Evolutionary conservation across 2,329 filamentous ascomycete species (phyloP).

Genomic region (Monilinia aucupariae): DNA sequence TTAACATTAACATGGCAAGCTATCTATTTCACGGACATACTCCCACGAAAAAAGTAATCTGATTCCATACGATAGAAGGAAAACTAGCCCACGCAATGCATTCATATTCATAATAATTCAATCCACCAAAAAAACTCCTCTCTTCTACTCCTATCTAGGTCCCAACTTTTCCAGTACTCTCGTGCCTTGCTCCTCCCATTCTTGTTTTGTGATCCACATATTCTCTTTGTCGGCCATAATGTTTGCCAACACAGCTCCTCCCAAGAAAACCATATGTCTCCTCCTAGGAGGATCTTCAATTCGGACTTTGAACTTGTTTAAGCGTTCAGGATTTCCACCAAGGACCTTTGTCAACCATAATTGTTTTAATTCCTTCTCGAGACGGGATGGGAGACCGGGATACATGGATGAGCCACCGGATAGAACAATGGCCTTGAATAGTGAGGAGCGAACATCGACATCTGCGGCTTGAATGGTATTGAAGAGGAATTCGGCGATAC

Average conservation of each 20-base stretch:
- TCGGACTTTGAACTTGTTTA: constrained; percentile 98
- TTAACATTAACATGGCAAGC: not conserved
- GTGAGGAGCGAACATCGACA: constrained; percentile 84
- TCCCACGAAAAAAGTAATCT: not conserved
- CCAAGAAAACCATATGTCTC: constrained; percentile 99
- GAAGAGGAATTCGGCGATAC: constrained; percentile 95
- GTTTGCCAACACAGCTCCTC: constrained; percentile 92
- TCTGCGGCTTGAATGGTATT: constrained; percentile 97
- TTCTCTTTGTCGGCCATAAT: constrained; percentile 98
- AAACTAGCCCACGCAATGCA: constrained; percentile 7
- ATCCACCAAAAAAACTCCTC: constrained; percentile 10
- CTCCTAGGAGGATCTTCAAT: constrained; percentile 96
- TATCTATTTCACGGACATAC: constrained; percentile 22
- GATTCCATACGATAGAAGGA: constrained; percentile 1
- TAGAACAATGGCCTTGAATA: constrained; percentile 96
- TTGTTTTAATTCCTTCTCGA: constrained; percentile 99
- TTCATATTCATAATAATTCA: constrained; percentile 9
- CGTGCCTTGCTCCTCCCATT: constrained; percentile 91
- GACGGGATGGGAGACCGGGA: constrained; percentile 82
- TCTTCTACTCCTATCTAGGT: constrained; percentile 53
- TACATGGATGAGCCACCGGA: constrained; percentile 99
- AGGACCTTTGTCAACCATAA: constrained; percentile 92
- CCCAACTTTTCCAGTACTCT: constrained; percentile 87
- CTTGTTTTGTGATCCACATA: constrained; percentile 97
- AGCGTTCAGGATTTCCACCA: constrained; percentile 81